Base-by-base conservation (phyloP, 208 protist genomes). In the Leishmania major region DNA sequence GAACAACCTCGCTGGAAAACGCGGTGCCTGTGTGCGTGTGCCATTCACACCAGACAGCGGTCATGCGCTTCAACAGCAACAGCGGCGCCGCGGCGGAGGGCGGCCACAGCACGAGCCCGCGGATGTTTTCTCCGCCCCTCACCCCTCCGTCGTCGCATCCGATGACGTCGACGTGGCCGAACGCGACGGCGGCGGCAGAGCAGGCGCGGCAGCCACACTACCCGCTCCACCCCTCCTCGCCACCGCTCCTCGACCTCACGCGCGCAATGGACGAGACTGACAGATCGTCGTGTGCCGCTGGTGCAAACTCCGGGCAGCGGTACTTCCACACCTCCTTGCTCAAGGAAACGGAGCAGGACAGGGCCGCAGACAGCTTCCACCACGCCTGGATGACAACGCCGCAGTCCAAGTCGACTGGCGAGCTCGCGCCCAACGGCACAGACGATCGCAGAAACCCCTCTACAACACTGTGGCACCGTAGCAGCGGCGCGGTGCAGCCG, bases 281-380 rank as follows among this genome's bases (percentile, higher is more conserved):
- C 31, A 31, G 37, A 8, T 47, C 74, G 22, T 60, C 55, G 13
- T 5, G 35, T 43, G 55, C 53, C 53, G 43, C 45, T 11, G 59
- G 75, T 1, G 75, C 75, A 40, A 79, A 22, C 35, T 43, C 75
- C 11, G 75, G 57, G 35, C 51, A 40, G 75, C 75, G 43, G 28
- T 71, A 43, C 59, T 79, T 70, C 43, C 45, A 70, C 43, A 78
- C 57, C 35, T 49, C 75, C 4, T 55, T 70, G 59, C 70, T 77
- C 51, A 49, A 45, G 40, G 70, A 40, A 19, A 60, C 55, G 53
- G 35, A n/a, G 6, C 57, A 60, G 13, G 73, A 49, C 17, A 25
- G 11, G 51, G 7, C 2, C 11, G 49, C 73, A 40, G 37, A 60
- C 5, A n/a, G 51, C 73, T 28, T 62, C 31, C 49, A 55, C 73